These are phyloP conservation scores for Tolypocladium nubicola DNA, from an alignment of 2,329 filamentous ascomycete genomes.

Conservation along the genomic window DNA sequence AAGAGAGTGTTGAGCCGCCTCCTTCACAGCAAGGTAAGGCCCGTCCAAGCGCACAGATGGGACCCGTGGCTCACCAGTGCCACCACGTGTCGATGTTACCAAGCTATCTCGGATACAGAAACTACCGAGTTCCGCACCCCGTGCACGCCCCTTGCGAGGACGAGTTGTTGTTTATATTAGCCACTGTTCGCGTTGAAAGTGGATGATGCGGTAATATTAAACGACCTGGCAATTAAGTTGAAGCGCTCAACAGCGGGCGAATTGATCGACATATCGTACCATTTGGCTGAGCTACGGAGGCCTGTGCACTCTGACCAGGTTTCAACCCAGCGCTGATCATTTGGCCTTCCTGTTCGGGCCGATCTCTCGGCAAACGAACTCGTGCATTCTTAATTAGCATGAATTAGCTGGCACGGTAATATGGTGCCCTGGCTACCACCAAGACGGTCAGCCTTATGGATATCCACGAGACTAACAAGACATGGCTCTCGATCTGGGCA, in stretches of 20 bases:
- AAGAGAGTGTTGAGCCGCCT: background rate
- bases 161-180: no score
- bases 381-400: background rate
- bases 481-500: background rate
- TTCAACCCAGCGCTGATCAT: background rate
- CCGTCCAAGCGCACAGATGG: background rate
- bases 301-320: background rate
- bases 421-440: background rate
- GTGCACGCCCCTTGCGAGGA: no score
- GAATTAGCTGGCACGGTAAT: background rate
- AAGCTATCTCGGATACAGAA: background rate
- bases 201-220: background rate
- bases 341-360: background rate
- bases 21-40: no score
- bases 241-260: background rate
- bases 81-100: background rate
- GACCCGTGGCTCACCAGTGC: background rate
- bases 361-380: background rate
- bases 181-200: background rate
- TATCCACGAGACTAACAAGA: background rate
- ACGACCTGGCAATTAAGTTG: background rate
- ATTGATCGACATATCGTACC: background rate
- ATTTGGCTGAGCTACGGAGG: background rate
- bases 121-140: background rate
- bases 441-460: background rate